A percentile compares a stretch with the other conserved stretches of the same genome.
Conservation (phyloP, 2,329 filamentous ascomycete genomes). For the Ophiostoma angusticollis region DNA sequence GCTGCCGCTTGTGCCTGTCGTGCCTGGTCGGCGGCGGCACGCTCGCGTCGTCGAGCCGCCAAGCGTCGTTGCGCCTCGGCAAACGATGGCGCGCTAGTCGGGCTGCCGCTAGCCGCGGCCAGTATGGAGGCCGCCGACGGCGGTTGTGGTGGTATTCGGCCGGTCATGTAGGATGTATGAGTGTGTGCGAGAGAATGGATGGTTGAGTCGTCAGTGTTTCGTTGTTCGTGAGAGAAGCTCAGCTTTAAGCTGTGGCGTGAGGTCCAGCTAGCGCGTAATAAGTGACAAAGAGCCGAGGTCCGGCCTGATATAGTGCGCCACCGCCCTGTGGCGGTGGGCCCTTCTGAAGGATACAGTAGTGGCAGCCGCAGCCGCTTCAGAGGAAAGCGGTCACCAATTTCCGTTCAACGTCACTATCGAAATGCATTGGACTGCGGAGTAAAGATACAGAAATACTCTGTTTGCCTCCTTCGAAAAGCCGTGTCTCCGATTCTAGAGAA, state of each 20-base stretch:
- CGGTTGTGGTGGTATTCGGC: conserved; percentile 6
- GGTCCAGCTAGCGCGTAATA: too few relatives aligned
- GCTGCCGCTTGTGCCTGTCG: conserved; percentile 42
- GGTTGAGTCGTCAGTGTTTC: neutral
- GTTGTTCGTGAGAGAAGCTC: neutral
- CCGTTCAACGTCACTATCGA: too few relatives aligned
- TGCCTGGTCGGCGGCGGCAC: conserved; percentile 58
- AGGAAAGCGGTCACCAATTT: too few relatives aligned
- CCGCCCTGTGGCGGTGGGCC: too few relatives aligned
- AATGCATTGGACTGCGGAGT: too few relatives aligned
- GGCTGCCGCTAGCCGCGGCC: neutral
- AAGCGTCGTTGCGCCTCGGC: conserved; percentile 82
- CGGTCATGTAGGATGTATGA: conserved; percentile 1
- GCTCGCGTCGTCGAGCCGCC: conserved; percentile 63
- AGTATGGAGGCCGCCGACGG: neutral
- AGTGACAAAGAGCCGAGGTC: conserved; percentile 6
- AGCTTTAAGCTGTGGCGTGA: too few relatives aligned
- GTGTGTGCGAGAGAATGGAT: neutral
- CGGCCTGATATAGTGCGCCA: neutral
- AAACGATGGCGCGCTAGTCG: conserved; percentile 40
- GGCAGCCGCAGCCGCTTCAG: too few relatives aligned
- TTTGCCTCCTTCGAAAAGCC: too few relatives aligned
- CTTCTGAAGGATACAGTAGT: too few relatives aligned
- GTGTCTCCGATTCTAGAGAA: too few relatives aligned
- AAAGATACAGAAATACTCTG: too few relatives aligned